phyloP scores from a whole-genome alignment of 2,329 filamentous ascomycete species.

The Fulvia fulva region DNA sequence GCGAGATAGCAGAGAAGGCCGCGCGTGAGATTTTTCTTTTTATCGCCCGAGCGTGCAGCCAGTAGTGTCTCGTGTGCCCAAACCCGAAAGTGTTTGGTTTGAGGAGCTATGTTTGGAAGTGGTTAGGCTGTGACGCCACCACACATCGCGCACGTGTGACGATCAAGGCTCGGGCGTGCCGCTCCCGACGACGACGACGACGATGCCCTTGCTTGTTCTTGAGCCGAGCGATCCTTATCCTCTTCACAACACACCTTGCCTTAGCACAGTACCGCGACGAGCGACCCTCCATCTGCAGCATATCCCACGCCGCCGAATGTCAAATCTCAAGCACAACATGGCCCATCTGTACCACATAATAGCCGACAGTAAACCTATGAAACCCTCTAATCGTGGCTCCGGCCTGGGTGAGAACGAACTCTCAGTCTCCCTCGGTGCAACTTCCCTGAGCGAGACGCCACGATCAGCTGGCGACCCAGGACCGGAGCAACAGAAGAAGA shows the following conservation, averaged over 20 bases:
- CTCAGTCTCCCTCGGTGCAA: slow-evolving; percentile 20
- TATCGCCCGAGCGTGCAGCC: not conserved
- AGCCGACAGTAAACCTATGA: slow-evolving; percentile 18
- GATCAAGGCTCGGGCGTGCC: too few species aligned
- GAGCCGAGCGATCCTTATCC: too few species aligned
- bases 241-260: too few species aligned
- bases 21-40: not conserved
- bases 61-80: not conserved
- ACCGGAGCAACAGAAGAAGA: slow-evolving; percentile 14
- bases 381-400: slow-evolving; percentile 26
- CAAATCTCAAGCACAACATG: slow-evolving; percentile 24
- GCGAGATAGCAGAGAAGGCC: not conserved
- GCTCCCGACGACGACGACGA: too few species aligned
- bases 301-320: slow-evolving; percentile 17
- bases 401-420: slow-evolving; percentile 20
- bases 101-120: not conserved
- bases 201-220: too few species aligned
- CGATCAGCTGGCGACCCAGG: slow-evolving; percentile 16
- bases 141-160: not conserved
- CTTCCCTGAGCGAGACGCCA: slow-evolving; percentile 20
- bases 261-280: too few species aligned
- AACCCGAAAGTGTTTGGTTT: not conserved
- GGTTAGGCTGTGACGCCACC: not conserved
- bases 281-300: too few species aligned
- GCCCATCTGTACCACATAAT: slow-evolving; percentile 23